These are phyloP conservation scores for Carnegiea gigantea DNA, from an alignment of 179 eudicot species.

Conservation along the genomic window DNA sequence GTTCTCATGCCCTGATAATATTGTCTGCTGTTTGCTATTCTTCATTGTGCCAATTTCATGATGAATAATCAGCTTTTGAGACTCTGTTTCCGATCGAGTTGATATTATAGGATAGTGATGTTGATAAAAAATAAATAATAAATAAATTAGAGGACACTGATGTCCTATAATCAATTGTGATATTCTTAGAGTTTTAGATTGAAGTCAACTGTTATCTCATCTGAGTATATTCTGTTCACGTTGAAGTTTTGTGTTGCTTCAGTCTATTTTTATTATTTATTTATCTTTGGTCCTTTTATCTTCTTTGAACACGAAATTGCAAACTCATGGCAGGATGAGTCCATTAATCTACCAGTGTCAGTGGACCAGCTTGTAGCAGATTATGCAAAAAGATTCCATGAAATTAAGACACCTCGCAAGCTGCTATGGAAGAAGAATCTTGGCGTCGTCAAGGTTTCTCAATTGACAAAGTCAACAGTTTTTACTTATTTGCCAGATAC, in stretches of 20 bases:
- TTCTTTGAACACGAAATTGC: conserved; percentile 12
- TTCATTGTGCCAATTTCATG: neutral
- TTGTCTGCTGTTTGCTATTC: too few relatives aligned
- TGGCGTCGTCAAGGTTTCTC: conserved; percentile 90
- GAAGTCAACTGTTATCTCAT: neutral
- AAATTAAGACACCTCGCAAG: conserved; percentile 95
- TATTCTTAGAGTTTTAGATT: neutral
- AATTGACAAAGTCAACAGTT: neutral
- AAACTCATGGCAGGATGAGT: conserved; percentile 69
- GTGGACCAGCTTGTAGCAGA: conserved; percentile 75
- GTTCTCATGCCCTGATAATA: too few relatives aligned
- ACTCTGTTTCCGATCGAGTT: neutral
- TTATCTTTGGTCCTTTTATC: neutral
- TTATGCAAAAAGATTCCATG: conserved; percentile 87
- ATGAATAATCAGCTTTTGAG: neutral
- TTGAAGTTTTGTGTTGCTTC: neutral
- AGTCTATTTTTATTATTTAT: neutral
- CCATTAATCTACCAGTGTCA: conserved; percentile 62
- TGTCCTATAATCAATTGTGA: too few relatives aligned
- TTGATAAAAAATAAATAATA: too few relatives aligned
- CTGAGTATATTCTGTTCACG: neutral
- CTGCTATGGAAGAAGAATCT: conserved; percentile 94
- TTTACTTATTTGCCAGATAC: neutral
- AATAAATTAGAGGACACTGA: too few relatives aligned
- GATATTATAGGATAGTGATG: too few relatives aligned